These are phyloP conservation scores for Cornus controversa DNA, from an alignment of 148 eudicot species.

Conservation along the genomic window DNA sequence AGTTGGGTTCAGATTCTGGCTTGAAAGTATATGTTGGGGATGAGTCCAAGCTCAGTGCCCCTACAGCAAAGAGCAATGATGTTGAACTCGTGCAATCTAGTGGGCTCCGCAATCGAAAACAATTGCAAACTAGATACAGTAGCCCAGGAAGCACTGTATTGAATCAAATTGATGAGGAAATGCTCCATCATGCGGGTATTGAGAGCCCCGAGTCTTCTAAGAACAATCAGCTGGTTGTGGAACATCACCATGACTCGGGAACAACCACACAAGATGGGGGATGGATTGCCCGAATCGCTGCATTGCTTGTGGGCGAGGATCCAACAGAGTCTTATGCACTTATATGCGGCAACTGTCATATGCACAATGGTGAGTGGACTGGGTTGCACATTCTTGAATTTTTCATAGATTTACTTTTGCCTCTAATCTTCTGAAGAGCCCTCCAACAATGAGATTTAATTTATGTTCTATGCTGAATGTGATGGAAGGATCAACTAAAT, in stretches of 20 bases:
- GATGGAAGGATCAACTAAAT: too few species aligned
- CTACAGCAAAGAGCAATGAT: slow-evolving; percentile 67
- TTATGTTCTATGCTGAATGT: too few species aligned
- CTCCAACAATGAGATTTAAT: too few species aligned
- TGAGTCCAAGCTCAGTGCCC: slow-evolving; percentile 34
- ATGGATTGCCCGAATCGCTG: slow-evolving; percentile 86
- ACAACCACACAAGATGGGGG: slow-evolving; percentile 55
- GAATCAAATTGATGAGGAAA: slow-evolving; percentile 34
- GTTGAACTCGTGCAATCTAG: slow-evolving; percentile 49
- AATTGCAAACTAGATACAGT: slow-evolving; percentile 37
- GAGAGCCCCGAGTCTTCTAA: slow-evolving; percentile 32
- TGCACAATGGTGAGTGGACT: slow-evolving; percentile 83
- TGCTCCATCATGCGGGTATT: slow-evolving; percentile 33
- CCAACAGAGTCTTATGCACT: slow-evolving; percentile 93
- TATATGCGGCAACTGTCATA: slow-evolving; percentile 89
- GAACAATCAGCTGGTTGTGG: slow-evolving; percentile 57
- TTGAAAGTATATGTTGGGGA: slow-evolving; percentile 67
- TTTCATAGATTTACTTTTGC: not conserved
- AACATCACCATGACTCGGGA: slow-evolving; percentile 59
- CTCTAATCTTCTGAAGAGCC: not conserved
- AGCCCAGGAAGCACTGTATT: slow-evolving; percentile 38
- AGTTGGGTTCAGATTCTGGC: slow-evolving; percentile 87
- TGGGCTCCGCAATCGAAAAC: slow-evolving; percentile 80
- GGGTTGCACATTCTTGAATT: not conserved
- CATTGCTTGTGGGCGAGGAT: slow-evolving; percentile 96